Conservation (phyloP, 148 eudicot species). For the Silene conica region DNA sequence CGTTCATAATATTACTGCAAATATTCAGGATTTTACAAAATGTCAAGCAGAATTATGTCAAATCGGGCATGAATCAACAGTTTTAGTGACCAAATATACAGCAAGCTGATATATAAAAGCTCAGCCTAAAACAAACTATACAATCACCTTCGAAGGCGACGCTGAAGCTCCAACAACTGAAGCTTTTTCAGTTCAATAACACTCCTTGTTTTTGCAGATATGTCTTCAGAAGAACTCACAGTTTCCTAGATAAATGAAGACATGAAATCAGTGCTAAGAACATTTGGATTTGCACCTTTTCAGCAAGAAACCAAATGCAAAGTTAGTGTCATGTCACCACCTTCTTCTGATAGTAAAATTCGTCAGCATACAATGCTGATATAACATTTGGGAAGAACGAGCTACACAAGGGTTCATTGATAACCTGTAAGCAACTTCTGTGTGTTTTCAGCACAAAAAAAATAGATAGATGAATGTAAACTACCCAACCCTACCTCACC, state of each 20-base stretch:
- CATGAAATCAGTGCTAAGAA: slow-evolving; percentile 1
- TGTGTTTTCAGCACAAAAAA: background rate
- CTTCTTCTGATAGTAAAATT: background rate
- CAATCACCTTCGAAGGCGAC: slow-evolving; percentile 81
- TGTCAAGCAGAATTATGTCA: background rate
- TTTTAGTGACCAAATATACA: slow-evolving; percentile 2
- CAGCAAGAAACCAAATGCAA: background rate
- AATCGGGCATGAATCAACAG: background rate
- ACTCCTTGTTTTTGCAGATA: slow-evolving; percentile 90
- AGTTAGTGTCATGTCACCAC: background rate
- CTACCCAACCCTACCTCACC: too few relatives aligned
- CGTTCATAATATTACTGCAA: slow-evolving; percentile 77
- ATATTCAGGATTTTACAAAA: background rate
- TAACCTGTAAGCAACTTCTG: background rate
- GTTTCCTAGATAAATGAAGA: slow-evolving; percentile 49
- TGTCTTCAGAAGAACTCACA: slow-evolving; percentile 86
- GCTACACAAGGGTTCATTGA: background rate
- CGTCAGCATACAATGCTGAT: background rate
- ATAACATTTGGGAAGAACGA: background rate
- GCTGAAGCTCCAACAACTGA: slow-evolving; percentile 79
- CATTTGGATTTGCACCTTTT: background rate
- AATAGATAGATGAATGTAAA: too few relatives aligned
- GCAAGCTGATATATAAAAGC: background rate
- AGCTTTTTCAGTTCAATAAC: slow-evolving; percentile 95
- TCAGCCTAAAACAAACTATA: background rate